phyloP scores from a whole-genome alignment of 352 stramenopile genomes.

The Pythium biforme region DNA sequence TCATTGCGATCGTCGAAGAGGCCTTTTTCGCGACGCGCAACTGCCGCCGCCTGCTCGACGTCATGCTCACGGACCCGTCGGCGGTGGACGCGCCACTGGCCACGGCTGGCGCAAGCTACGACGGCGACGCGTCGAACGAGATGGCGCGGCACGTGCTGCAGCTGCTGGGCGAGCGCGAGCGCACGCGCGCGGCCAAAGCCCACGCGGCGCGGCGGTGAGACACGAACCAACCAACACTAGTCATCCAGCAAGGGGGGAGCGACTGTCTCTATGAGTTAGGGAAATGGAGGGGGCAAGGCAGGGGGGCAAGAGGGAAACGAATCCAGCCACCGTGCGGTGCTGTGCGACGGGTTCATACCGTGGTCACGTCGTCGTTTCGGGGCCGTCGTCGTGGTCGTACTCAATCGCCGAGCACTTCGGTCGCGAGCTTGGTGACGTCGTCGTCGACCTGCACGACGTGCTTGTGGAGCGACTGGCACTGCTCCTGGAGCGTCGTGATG shows the following conservation, averaged over 20 bases:
- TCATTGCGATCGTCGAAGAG: constrained; percentile 91
- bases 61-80: constrained; percentile 55
- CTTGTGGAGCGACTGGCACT: constrained; percentile 82
- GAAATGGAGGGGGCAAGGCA: too few species aligned
- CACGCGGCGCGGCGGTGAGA: too few species aligned
- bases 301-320: too few species aligned
- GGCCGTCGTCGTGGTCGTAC: too few species aligned
- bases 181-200: neutral
- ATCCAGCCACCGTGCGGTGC: too few species aligned
- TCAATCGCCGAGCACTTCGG: constrained; percentile 79
- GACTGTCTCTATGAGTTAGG: too few species aligned
- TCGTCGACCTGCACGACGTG: constrained; percentile 85
- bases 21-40: constrained; percentile 88
- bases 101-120: neutral
- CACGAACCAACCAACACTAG: too few species aligned
- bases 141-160: constrained; percentile 54
- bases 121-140: constrained; percentile 36
- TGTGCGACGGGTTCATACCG: neutral
- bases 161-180: constrained; percentile 32
- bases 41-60: constrained; percentile 53
- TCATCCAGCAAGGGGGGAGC: too few species aligned
- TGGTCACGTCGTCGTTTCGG: too few species aligned
- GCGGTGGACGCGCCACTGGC: constrained; percentile 12
- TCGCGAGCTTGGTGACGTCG: constrained; percentile 79
- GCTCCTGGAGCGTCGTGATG: constrained; percentile 82